Conservation (phyloP, 2,329 filamentous ascomycete genomes). For the Ophiobolus disseminans region DNA sequence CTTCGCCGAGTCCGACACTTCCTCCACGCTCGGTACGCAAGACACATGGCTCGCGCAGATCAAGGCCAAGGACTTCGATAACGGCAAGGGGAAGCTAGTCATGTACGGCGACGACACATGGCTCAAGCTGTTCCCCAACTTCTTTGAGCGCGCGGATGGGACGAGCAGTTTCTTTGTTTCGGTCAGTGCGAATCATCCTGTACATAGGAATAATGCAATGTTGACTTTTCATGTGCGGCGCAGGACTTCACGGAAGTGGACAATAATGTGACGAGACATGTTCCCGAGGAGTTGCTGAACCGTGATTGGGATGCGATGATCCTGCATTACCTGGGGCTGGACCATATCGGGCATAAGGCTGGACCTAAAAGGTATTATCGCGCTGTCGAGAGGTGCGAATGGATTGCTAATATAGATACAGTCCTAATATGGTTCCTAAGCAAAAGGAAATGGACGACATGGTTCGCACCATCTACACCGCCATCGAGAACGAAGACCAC, state of each 20-base stretch:
- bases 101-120: conserved; percentile 99
- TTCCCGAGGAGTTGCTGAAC: conserved; percentile 75
- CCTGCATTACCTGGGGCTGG: conserved; percentile 91
- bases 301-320: conserved; percentile 93
- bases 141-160: conserved; percentile 86
- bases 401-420: conserved; percentile 47
- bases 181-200: conserved; percentile 62
- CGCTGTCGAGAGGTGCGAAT: background rate
- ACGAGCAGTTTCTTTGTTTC: conserved; percentile 98
- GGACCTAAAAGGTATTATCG: conserved; percentile 75
- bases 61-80: conserved; percentile 63
- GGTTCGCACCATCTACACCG: conserved; percentile 75
- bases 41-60: conserved; percentile 98
- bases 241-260: conserved; percentile 98
- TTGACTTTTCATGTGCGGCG: conserved; percentile 30
- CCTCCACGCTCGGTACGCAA: conserved; percentile 83
- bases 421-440: conserved; percentile 90
- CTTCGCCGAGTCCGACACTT: conserved; percentile 91
- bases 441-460: conserved; percentile 93
- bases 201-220: conserved; percentile 43
- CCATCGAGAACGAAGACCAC: conserved; percentile 74
- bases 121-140: conserved; percentile 92
- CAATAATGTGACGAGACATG: conserved; percentile 92
- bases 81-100: conserved; percentile 68
- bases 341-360: conserved; percentile 97